These are phyloP conservation scores for Phytophthora pluvialis DNA, from an alignment of 352 stramenopile genomes.

Conservation along the genomic window DNA sequence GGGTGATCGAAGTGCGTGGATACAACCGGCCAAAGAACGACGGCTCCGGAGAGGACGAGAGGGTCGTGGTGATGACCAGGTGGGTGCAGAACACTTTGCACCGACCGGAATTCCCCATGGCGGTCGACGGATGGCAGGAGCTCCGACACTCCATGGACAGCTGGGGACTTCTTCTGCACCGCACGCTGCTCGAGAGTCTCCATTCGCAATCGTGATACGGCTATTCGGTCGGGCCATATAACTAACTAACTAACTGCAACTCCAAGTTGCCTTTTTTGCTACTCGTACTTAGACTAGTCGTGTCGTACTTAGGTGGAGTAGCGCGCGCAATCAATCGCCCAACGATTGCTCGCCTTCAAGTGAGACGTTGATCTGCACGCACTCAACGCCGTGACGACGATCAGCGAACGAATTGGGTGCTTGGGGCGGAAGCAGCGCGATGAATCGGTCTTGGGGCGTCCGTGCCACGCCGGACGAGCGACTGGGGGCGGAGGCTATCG, in stretches of 20 bases:
- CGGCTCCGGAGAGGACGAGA: constrained; percentile 11
- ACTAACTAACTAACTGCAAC: background rate
- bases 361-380: background rate
- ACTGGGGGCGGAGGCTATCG: background rate
- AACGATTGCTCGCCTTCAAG: constrained; percentile 27
- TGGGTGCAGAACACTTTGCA: constrained; percentile 41
- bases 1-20: constrained; percentile 31
- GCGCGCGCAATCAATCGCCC: constrained; percentile 20
- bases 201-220: constrained; percentile 14
- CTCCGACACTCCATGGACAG: constrained; percentile 37
- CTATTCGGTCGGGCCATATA: background rate
- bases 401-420: background rate
- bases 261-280: constrained; percentile 16
- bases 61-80: constrained; percentile 39
- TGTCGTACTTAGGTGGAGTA: constrained; percentile 13
- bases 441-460: constrained; percentile 21
- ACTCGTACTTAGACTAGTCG: constrained; percentile 10
- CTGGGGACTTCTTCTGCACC: constrained; percentile 37
- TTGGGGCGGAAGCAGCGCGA: constrained; percentile 5
- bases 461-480: background rate
- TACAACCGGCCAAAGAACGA: constrained; percentile 19
- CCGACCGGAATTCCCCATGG: constrained; percentile 32
- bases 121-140: constrained; percentile 23
- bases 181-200: constrained; percentile 34
- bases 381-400: too few relatives aligned